Evolutionary conservation across 257 asterid species (phyloP).

Genomic region (Ilex asprella): DNA sequence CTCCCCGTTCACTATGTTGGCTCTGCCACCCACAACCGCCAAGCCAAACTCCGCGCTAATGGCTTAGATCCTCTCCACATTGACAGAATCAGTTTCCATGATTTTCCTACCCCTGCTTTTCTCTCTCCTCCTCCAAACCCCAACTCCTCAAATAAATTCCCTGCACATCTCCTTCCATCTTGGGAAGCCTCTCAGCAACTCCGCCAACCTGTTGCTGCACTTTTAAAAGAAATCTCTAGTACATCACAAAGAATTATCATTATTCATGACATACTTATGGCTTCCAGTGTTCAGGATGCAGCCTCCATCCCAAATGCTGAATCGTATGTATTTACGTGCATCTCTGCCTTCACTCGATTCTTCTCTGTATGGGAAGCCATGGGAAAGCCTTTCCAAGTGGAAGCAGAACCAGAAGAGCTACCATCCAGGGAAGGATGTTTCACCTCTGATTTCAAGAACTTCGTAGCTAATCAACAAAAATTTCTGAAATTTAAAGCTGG

Average conservation of each 20-base stretch:
- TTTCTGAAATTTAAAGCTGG: constrained; percentile 2
- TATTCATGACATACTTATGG: constrained; percentile 18
- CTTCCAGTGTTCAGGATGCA: constrained; percentile 17
- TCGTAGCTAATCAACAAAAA: not conserved
- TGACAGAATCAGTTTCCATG: constrained; percentile 9
- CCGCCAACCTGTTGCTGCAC: constrained; percentile 7
- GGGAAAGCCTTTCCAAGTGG: constrained; percentile 14
- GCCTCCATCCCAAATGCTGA: constrained; percentile 15
- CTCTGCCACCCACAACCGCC: constrained; percentile 6
- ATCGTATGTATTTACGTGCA: constrained; percentile 16
- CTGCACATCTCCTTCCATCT: constrained; percentile 15
- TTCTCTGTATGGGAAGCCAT: not conserved
- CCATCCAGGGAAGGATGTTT: not conserved
- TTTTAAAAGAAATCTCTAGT: constrained; percentile 2
- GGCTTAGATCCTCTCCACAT: constrained; percentile 10
- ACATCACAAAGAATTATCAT: constrained; percentile 9
- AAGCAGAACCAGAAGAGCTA: constrained; percentile 1
- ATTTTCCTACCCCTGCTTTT: constrained; percentile 8
- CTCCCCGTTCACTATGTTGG: constrained; percentile 14
- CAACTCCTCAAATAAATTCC: constrained; percentile 2
- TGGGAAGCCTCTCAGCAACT: constrained; percentile 12
- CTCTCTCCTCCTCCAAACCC: constrained; percentile 18
- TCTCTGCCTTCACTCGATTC: constrained; percentile 10
- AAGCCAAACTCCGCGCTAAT: constrained; percentile 11
- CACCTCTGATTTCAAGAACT: constrained; percentile 1